Percentiles rank a stretch among this genome's conserved stretches.
Evolutionary conservation across 1,284 basidiomycete species (phyloP).

Genomic region (Chondrostereum purpureum): DNA sequence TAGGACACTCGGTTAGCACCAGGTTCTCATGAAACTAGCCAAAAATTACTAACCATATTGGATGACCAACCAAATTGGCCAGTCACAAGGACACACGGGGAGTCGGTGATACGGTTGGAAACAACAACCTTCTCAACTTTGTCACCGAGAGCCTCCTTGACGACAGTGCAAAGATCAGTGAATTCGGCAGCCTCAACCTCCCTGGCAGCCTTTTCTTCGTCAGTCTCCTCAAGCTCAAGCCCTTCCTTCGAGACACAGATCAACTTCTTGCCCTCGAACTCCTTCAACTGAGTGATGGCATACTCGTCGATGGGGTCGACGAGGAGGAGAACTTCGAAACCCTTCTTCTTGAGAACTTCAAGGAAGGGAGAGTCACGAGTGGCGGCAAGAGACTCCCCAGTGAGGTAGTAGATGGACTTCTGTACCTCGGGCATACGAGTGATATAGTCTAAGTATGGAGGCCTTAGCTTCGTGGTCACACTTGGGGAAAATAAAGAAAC

Average conservation of each 20-base stretch:
- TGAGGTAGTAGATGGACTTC: constrained; percentile 99
- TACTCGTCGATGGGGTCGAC: constrained; percentile 99
- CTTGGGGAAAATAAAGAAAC: constrained; percentile 14
- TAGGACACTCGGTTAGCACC: constrained; percentile 12
- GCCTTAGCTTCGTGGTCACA: constrained; percentile 7
- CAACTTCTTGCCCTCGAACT: constrained; percentile 98
- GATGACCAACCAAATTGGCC: constrained; percentile 99
- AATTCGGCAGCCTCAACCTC: constrained; percentile 86
- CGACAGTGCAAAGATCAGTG: constrained; percentile 86
- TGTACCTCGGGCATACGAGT: constrained; percentile 99
- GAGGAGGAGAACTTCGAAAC: constrained; percentile 96
- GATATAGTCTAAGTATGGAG: constrained; percentile 76
- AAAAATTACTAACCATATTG: constrained; percentile 72
- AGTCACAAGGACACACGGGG: constrained; percentile 94
- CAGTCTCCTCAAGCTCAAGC: constrained; percentile 97
- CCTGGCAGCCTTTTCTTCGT: constrained; percentile 91
- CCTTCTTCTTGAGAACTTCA: constrained; percentile 99
- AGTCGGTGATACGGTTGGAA: constrained; percentile 96
- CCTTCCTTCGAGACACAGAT: constrained; percentile 99
- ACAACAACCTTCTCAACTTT: constrained; percentile 99
- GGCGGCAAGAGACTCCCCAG: constrained; percentile 92
- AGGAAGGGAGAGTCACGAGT: constrained; percentile 97
- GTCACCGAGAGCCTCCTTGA: constrained; percentile 98
- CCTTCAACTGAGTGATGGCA: constrained; percentile 96
- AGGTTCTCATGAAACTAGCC: not conserved